phyloP scores from a whole-genome alignment of 2,329 filamentous ascomycete species.

The Talaromyces sp. region DNA sequence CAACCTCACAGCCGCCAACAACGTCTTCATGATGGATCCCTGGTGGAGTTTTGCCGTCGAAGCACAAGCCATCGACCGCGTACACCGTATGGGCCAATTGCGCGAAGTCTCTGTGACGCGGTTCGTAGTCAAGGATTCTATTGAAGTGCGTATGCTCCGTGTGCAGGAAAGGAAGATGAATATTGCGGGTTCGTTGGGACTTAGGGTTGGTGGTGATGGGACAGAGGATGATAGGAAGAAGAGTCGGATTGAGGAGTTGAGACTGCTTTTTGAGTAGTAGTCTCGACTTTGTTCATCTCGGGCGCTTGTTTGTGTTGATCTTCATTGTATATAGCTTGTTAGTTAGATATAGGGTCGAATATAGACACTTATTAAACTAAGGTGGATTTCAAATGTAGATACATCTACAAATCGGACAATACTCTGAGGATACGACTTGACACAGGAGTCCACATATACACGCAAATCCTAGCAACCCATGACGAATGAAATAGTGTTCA shows the following conservation, averaged over 20 bases:
- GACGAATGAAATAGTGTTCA: neutral
- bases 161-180: slow-evolving; percentile 87
- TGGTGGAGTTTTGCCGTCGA: slow-evolving; percentile 99
- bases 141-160: slow-evolving; percentile 91
- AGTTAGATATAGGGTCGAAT: neutral
- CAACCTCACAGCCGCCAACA: slow-evolving; percentile 82
- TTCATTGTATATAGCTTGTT: neutral
- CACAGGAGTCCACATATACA: neutral
- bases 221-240: slow-evolving; percentile 88
- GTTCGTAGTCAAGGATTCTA: slow-evolving; percentile 86
- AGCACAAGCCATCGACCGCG: slow-evolving; percentile 94
- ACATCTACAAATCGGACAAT: neutral
- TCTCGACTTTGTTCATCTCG: neutral
- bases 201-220: slow-evolving; percentile 91
- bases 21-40: slow-evolving; percentile 99
- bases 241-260: slow-evolving; percentile 90
- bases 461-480: neutral
- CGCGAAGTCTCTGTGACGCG: slow-evolving; percentile 80
- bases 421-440: neutral
- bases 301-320: neutral
- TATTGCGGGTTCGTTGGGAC: slow-evolving; percentile 88
- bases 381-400: neutral
- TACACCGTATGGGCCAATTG: slow-evolving; percentile 94
- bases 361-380: neutral
- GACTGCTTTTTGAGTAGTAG: slow-evolving; percentile 67